These are phyloP conservation scores for Penicillium ochrochloron DNA, from an alignment of 495 filamentous ascomycete genomes.

Conservation along the genomic window DNA sequence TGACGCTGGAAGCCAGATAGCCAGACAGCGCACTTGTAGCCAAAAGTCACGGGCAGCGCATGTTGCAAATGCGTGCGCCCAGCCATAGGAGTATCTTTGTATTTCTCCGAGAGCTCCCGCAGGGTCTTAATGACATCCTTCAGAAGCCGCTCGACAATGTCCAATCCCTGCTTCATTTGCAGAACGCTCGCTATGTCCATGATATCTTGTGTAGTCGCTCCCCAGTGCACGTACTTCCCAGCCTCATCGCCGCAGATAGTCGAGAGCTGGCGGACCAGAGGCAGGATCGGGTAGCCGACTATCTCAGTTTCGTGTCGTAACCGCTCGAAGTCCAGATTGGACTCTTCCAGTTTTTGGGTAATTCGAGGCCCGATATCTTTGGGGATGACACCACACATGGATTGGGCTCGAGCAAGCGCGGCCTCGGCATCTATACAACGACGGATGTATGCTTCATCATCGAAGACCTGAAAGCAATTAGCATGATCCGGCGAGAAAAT, in stretches of 20 bases:
- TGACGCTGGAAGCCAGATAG: slow-evolving; percentile 51
- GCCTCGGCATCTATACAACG: slow-evolving; percentile 56
- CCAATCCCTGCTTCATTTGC: slow-evolving; percentile 53
- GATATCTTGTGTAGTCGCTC: slow-evolving; percentile 61
- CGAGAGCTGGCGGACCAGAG: slow-evolving; percentile 51
- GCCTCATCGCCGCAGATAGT: slow-evolving; percentile 44
- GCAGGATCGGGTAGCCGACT: slow-evolving; percentile 58
- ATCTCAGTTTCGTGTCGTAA: slow-evolving; percentile 54
- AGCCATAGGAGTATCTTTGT: slow-evolving; percentile 56
- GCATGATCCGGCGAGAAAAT: not conserved
- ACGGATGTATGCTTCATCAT: slow-evolving; percentile 54
- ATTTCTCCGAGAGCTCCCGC: slow-evolving; percentile 40
- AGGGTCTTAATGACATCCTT: slow-evolving; percentile 41
- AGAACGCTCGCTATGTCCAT: slow-evolving; percentile 55
- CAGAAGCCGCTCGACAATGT: slow-evolving; percentile 46
- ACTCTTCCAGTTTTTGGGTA: slow-evolving; percentile 36
- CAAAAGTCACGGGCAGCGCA: slow-evolving; percentile 54
- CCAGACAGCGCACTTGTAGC: slow-evolving; percentile 53
- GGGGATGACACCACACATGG: slow-evolving; percentile 50
- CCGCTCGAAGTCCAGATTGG: slow-evolving; percentile 44
- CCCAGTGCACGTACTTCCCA: slow-evolving; percentile 59
- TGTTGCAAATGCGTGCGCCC: slow-evolving; percentile 58
- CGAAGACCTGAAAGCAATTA: slow-evolving; percentile 39
- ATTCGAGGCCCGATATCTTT: slow-evolving; percentile 44
- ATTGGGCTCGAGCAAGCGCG: slow-evolving; percentile 53